Percentiles rank a stretch among this genome's conserved stretches.
phyloP scores from a whole-genome alignment of 306 rosid species.

The Urtica urens region DNA sequence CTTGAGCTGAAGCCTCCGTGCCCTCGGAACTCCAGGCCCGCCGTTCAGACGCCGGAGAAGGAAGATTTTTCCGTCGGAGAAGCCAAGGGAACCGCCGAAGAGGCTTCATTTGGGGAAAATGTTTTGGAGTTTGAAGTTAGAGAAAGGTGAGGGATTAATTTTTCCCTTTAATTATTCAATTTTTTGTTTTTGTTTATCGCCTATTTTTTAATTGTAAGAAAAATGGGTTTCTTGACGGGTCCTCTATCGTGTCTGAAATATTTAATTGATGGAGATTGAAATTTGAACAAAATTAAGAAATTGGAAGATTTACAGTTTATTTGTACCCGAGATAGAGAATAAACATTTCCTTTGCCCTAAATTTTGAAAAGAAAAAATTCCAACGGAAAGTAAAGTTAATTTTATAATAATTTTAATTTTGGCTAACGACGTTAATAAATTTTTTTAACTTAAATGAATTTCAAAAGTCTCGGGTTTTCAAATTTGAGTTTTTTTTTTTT shows the following conservation, averaged over 20 bases:
- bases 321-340: no score
- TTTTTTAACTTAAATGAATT: no score
- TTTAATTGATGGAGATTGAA: neutral
- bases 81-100: constrained; percentile 20
- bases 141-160: constrained; percentile 59
- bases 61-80: constrained; percentile 6
- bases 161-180: neutral
- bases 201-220: neutral
- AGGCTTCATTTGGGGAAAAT: constrained; percentile 85
- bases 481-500: no score
- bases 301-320: no score
- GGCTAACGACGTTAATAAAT: no score
- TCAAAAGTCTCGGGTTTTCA: no score
- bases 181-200: neutral
- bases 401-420: no score
- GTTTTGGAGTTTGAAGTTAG: constrained; percentile 71
- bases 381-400: no score
- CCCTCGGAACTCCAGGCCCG: neutral
- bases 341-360: no score
- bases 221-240: neutral
- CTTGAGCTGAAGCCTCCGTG: constrained; percentile 26
- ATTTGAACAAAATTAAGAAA: neutral
- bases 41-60: constrained; percentile 3
- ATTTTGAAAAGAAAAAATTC: no score
- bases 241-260: no score